A percentile compares a stretch with the other conserved stretches of the same genome.
Conservation (phyloP, 164 flowering plant species). For the Chimonanthus praecox region DNA sequence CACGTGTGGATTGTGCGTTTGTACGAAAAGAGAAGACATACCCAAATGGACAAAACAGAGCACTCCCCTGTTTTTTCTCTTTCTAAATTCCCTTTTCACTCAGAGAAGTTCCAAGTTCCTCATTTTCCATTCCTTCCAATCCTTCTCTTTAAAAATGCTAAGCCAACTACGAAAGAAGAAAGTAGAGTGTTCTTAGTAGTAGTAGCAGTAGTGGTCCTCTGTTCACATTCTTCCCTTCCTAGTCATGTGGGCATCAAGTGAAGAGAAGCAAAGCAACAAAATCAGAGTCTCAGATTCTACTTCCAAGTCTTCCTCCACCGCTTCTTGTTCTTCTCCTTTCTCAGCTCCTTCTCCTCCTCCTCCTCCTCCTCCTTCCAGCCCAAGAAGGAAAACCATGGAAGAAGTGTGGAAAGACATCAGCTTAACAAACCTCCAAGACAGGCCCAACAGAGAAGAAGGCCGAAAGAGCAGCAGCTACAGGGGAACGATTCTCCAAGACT, state of each 20-base stretch:
- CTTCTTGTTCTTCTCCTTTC: conserved; percentile 13
- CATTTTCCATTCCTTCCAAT: too few relatives aligned
- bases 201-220: too few relatives aligned
- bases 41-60: neutral
- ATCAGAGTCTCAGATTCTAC: neutral
- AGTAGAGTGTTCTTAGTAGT: too few relatives aligned
- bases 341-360: neutral
- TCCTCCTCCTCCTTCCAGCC: conserved; percentile 1
- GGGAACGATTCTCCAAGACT: conserved; percentile 23
- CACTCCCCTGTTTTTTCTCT: neutral
- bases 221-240: neutral
- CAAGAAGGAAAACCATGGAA: conserved; percentile 41
- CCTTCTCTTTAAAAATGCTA: too few relatives aligned
- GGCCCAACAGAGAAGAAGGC: conserved; percentile 8
- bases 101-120: too few relatives aligned
- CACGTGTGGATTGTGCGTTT: conserved; percentile 1
- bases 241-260: conserved; percentile 19
- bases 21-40: neutral
- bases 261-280: neutral
- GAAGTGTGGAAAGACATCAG: conserved; percentile 56
- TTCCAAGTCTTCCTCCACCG: neutral
- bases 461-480: neutral
- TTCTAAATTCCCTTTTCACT: too few relatives aligned
- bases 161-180: too few relatives aligned
- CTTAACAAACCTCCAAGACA: conserved; percentile 20